phyloP scores from a whole-genome alignment of 2,329 filamentous ascomycete species.

The Colletotrichum kahawae region DNA sequence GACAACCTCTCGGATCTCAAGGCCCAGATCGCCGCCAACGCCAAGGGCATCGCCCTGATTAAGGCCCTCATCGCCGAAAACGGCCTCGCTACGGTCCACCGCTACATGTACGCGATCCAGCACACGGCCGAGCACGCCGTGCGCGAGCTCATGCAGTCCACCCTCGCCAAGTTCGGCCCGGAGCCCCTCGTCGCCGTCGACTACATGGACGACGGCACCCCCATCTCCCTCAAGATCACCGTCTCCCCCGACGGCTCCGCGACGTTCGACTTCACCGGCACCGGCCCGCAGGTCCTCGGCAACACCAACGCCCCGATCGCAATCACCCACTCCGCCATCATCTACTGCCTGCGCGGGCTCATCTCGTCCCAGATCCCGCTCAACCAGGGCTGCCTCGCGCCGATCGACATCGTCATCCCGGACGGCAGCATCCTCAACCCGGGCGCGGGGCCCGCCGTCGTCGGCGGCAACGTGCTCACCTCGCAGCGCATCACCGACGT shows the following conservation, averaged over 20 bases:
- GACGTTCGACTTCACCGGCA: conserved; percentile 53
- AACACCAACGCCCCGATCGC: conserved; percentile 36
- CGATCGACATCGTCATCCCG: conserved; percentile 77
- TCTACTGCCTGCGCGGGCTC: conserved; percentile 79
- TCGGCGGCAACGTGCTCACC: conserved; percentile 83
- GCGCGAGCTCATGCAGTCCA: conserved; percentile 12
- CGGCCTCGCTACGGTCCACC: conserved; percentile 69
- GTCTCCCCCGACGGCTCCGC: conserved; percentile 75
- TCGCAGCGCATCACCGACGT: conserved; percentile 84
- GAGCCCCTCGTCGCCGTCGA: conserved; percentile 72
- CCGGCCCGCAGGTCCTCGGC: conserved; percentile 57
- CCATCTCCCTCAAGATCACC: conserved; percentile 31
- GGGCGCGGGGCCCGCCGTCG: conserved; percentile 78
- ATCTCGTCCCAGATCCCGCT: conserved; percentile 84
- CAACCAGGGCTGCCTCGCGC: conserved; percentile 83
- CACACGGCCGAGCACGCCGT: conserved; percentile 20
- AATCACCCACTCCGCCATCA: conserved; percentile 35
- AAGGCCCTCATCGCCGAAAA: conserved; percentile 78
- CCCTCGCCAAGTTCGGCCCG: conserved; percentile 67
- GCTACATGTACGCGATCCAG: conserved; percentile 24
- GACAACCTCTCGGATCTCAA: conserved; percentile 80
- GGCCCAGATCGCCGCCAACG: conserved; percentile 76
- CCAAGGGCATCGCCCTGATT: conserved; percentile 79
- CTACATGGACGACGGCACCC: conserved; percentile 70
- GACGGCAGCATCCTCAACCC: conserved; percentile 76